Base-by-base conservation (phyloP, 176 grass and related monocot genomes). In the Sorghum bicolor region DNA sequence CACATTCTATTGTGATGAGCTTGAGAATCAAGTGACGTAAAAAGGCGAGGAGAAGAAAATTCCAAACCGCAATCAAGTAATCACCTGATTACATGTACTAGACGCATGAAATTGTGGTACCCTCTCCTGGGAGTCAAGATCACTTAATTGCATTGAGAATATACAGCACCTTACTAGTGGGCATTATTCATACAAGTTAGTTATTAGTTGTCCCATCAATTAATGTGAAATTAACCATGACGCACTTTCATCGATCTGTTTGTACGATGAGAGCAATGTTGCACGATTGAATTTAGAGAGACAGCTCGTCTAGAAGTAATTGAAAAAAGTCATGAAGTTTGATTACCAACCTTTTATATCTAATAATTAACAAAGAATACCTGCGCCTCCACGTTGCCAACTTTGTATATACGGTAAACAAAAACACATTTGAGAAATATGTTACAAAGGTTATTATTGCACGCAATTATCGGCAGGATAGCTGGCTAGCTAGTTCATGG, bases 241-340 rank as follows among this genome's bases (percentile, higher is more conserved):
- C 7, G 47, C 47, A 48, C 40, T 24, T 72, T 25, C 5, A 31
- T 24, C 39, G 9, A 43, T 45, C 16, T 48, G 1, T 41, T 24
- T 24, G 79, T 82, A 64, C 41, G 12, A 19, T 28, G 40, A 78
- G 25, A 72, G 40, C 73, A 78, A 78, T 57, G 6, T 71, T 39
- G 40, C 12, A 83, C 32, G 74, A 41, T 17, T 62, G 70, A 37
- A 70, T 38, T 50, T 64, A 45, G 79, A 82, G 63, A 10, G 79
- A 76, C 64, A 30, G 29, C 79, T 64, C 79, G 0, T 76, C 34
- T 50, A 64, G 38, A 76, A 19, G 31, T 60, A 63, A 83, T 28
- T 22, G 8, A n/a, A 72, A 87, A n/a, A 72, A 87, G 25, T 11
- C 7, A 22, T 69, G 28, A 4, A 13, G 1, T 77, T 82, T n/a